Conservation (phyloP, 2,329 filamentous ascomycete species). For the Pseudogymnoascus sp. region DNA sequence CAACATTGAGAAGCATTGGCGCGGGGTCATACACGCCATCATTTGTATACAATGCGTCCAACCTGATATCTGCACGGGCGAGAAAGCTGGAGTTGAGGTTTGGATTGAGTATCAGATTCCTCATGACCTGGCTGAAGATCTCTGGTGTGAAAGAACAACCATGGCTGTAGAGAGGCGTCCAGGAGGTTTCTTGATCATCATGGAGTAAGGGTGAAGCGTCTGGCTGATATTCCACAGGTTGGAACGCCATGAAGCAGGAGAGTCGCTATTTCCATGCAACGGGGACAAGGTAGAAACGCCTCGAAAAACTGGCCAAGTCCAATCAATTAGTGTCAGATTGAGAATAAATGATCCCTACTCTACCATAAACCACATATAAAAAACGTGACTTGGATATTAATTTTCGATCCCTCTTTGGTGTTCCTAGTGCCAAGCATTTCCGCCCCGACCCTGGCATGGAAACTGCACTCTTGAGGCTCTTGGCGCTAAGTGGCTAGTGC, state of each 20-base stretch:
- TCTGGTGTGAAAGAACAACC: conserved; percentile 55
- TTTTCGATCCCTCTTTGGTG: background rate
- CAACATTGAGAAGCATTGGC: conserved; percentile 40
- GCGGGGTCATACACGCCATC: conserved; percentile 26
- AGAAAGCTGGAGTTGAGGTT: conserved; percentile 73
- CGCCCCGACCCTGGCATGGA: background rate
- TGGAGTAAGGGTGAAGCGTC: conserved; percentile 30
- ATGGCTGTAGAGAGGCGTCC: conserved; percentile 49
- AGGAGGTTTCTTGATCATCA: conserved; percentile 33
- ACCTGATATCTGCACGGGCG: conserved; percentile 68
- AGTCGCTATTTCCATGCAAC: background rate
- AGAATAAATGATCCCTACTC: background rate
- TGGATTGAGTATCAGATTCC: conserved; percentile 69
- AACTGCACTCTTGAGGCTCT: background rate
- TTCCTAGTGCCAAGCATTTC: conserved; percentile 2
- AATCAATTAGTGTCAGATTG: background rate
- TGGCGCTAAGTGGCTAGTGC: conserved; percentile 9
- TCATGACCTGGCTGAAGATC: conserved; percentile 60
- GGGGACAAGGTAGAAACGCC: background rate
- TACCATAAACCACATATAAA: background rate
- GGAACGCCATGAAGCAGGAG: conserved; percentile 28
- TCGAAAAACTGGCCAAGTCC: background rate
- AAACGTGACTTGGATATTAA: background rate
- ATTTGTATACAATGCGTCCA: conserved; percentile 38
- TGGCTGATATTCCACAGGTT: conserved; percentile 30